Base-by-base conservation (phyloP, 495 filamentous ascomycete species). In the Clohesyomyces aquaticus region DNA sequence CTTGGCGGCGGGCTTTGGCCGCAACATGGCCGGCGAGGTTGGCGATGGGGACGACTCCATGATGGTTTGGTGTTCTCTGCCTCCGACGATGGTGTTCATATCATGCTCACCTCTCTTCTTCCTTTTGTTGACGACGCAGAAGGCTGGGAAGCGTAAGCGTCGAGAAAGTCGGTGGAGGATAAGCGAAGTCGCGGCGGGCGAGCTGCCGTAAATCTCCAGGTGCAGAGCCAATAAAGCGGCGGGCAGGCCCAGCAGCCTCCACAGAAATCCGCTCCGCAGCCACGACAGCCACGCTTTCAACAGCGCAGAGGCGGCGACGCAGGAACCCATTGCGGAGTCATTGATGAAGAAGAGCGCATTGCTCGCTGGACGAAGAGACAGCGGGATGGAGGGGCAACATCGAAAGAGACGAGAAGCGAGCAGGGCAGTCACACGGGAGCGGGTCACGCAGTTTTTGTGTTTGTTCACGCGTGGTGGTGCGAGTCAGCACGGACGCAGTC, bases 121-220 rank as follows among this genome's bases (percentile, higher is more conserved):
- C 28, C 29, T 41, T 25, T 28, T 47, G 38, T 55, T 51, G 46
- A 25, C 10, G 49, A 46, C 29, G 14, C n/a, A 52, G 63, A 41
- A 58, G 28, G 58, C 25, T 25, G 38, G 18, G 52, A 70, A 43
- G 49, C 47, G 63, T 26, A 70, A 38, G 43, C 58, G 57, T 21
- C 59, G 60, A 45, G 68, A 63, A 52, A 67, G 68, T 22, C 68
- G 68, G 60, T 67, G 68, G 49, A 67, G 63, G 47, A 71, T 46
- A 26, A 63, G 58, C 53, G 58, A 63, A 19, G 65, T 59, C 19
- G 58, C 48, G 22, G 52, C 51, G 23, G 52, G 46, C 19, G 67
- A 66, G 54, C 51, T 55, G 26, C 66, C 66, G 29, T 65, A 69
- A 22, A 70, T 41, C 47, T 70, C 67, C 12, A 70, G 59, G 43